Base-by-base conservation (phyloP, 2,329 filamentous ascomycete species). In the Plenodomus tracheiphilus region DNA sequence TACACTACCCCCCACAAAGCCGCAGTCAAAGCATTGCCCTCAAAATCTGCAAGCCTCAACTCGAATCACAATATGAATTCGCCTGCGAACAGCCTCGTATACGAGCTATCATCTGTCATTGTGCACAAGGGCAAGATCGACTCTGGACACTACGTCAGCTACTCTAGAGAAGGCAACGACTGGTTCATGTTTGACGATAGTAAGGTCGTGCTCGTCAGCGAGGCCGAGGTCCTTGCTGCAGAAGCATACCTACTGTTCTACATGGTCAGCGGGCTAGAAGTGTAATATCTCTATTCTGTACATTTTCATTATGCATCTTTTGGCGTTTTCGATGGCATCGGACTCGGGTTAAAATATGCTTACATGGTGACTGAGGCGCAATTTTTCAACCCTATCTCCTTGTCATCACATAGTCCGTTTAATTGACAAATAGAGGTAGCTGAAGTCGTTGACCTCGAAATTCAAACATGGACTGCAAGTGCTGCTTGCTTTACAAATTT, bases 121-220 rank as follows among this genome's bases (percentile, higher is more conserved):
- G 92, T 96, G 34, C 93, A 97, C 66, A 89, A 95, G 51, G 93
- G 93, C 43, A 91, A 93, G 71, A 88, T 97, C 48, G 91, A 97
- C 63, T 91, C 90, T 1, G 93, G 92, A 15, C 91, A 97, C 68
- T 97, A 96, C 66, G 85, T 92, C 47, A 89, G 87, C n/a, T 97
- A 95, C 70, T 91, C 89, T 51, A 80, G 90, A 39, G 87, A 93
- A 50, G 88, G 86, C 4, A 87, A 89, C 46, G 68, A 96, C 81
- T 97, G 93, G 93, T 96, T 96, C 71, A 85, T 89, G 46, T 97
- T 97, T 74, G 95, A 97, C 66, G 93, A 97, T 68, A 92, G 94
- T 70, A 91, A 91, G 69, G 93, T 97, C 19, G 89, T 92, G 53
- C 69, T 92, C 47, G 93, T 90, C 2, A 85, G 84, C 39, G 87